These are phyloP conservation scores for Abelmoschus esculentus DNA, from an alignment of 345 rosid species.

Conservation along the genomic window DNA sequence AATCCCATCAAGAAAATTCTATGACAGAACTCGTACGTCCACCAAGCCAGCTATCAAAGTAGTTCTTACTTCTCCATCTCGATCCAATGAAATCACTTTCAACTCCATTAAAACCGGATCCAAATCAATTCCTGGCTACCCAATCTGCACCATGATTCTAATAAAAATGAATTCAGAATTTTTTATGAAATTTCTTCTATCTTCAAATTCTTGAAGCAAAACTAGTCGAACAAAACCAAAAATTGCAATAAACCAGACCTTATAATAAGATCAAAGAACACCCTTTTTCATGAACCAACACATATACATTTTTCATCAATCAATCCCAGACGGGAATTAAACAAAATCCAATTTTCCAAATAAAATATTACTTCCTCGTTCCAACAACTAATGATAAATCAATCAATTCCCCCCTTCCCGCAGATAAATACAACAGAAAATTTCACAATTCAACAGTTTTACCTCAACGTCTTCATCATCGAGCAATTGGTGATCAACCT, in stretches of 20 bases:
- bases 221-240: neutral
- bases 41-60: neutral
- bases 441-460: conserved; percentile 5
- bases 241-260: conserved; percentile 10
- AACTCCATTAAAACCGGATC: neutral
- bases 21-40: neutral
- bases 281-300: conserved; percentile 4
- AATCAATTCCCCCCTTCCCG: neutral
- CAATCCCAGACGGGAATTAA: neutral
- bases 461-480: conserved; percentile 16
- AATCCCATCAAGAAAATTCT: too few species aligned
- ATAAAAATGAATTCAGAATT: neutral
- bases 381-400: neutral
- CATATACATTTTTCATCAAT: conserved; percentile 9
- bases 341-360: neutral
- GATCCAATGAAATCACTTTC: neutral
- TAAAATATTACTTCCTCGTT: neutral
- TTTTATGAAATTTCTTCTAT: neutral
- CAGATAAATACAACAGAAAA: conserved; percentile 1
- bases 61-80: neutral
- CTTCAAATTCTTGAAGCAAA: neutral
- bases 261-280: conserved; percentile 1
- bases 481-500: neutral
- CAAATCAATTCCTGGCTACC: neutral
- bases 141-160: neutral